Percentiles rank a stretch among this genome's conserved stretches.
These are phyloP conservation scores for Yarrowia sp. DNA, from an alignment of 805 yeast genomes.

Conservation along the genomic window DNA sequence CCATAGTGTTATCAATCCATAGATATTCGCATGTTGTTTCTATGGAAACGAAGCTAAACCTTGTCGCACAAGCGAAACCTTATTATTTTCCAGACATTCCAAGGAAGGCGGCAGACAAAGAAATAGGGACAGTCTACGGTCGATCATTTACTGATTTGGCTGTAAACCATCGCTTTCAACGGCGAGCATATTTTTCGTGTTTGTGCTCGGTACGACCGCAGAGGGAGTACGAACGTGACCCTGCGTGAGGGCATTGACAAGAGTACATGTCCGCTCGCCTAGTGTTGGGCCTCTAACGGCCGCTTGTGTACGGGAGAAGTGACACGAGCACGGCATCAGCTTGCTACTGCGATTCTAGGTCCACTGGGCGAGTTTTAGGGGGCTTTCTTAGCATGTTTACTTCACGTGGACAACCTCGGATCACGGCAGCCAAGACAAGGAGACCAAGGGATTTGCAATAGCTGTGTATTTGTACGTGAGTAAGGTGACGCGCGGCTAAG, in stretches of 20 bases:
- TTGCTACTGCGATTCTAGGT: no score
- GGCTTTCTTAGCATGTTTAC: no score
- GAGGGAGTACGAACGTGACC: not conserved
- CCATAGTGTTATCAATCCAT: not conserved
- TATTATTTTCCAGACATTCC: not conserved
- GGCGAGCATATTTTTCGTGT: not conserved
- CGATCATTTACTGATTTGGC: not conserved
- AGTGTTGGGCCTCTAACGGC: no score
- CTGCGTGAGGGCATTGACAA: not conserved
- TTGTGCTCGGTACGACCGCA: not conserved
- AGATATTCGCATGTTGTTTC: not conserved
- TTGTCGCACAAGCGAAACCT: not conserved
- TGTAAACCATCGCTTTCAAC: not conserved
- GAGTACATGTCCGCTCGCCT: no score
- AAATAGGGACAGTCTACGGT: not conserved
- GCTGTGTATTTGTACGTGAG: not conserved
- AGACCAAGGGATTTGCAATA: not conserved
- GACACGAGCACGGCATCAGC: no score
- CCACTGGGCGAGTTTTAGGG: no score
- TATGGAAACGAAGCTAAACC: not conserved
- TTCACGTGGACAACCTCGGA: not conserved
- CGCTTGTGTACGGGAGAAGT: no score
- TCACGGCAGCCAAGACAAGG: not conserved
- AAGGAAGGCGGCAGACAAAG: not conserved
- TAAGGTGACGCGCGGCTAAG: not conserved